Evolutionary conservation across 2,329 filamentous ascomycete species (phyloP).

Genomic region (Stagonosporopsis rhizophila): DNA sequence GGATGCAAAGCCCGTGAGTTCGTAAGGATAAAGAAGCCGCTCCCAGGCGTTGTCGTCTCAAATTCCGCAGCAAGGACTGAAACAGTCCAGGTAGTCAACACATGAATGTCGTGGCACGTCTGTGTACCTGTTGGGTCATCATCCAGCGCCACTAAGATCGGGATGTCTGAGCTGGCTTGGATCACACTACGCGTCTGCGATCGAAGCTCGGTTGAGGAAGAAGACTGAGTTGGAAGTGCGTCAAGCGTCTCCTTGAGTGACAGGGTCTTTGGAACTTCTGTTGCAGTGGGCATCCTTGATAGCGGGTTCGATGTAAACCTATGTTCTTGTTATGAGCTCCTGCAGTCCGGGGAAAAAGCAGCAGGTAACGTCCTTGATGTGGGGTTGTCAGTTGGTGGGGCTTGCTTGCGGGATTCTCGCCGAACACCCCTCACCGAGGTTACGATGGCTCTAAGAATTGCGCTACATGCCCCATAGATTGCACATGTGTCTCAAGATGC

Average conservation of each 20-base stretch:
- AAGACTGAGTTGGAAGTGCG: conserved; percentile 23
- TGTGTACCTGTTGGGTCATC: conserved; percentile 68
- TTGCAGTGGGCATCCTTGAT: conserved; percentile 1
- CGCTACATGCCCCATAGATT: background rate
- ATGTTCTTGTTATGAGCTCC: background rate
- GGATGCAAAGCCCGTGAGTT: conserved; percentile 65
- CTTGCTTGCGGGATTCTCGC: conserved; percentile 18
- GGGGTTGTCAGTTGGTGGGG: conserved; percentile 13
- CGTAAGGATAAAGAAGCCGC: conserved; percentile 67
- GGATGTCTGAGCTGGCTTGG: conserved; percentile 27
- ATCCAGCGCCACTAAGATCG: conserved; percentile 54
- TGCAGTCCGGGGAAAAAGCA: background rate
- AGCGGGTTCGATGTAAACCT: background rate
- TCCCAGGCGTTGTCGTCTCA: conserved; percentile 37
- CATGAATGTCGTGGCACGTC: conserved; percentile 65
- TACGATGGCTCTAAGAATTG: background rate
- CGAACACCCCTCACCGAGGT: conserved; percentile 10
- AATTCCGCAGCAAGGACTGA: conserved; percentile 56
- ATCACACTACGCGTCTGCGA: conserved; percentile 30
- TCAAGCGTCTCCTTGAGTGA: conserved; percentile 24
- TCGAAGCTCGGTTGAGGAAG: conserved; percentile 27
- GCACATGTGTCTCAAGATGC: background rate
- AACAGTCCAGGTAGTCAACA: conserved; percentile 63
- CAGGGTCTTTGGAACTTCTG: background rate
- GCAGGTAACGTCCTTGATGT: conserved; percentile 1